These are phyloP conservation scores for Furcasterigmium sp. DNA, from an alignment of 2,329 filamentous ascomycete genomes.

Conservation along the genomic window DNA sequence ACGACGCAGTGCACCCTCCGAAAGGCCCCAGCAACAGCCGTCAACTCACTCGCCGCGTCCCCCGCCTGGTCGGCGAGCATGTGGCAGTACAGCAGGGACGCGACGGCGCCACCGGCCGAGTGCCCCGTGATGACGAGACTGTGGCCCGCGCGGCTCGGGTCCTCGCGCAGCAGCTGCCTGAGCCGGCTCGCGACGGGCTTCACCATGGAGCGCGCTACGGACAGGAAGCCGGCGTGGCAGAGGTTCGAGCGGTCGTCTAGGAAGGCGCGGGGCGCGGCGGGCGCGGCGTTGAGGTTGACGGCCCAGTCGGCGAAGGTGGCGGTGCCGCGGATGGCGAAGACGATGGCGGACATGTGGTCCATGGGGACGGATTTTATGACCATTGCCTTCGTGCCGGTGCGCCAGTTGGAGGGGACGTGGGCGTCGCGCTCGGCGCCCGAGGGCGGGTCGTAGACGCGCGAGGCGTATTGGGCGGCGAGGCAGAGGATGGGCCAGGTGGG, in stretches of 20 bases:
- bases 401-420: constrained; percentile 67
- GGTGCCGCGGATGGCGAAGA: constrained; percentile 79
- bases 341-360: constrained; percentile 71
- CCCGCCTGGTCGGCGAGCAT: constrained; percentile 58
- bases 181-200: constrained; percentile 66
- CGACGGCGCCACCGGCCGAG: constrained; percentile 80
- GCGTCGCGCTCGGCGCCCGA: constrained; percentile 58
- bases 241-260: constrained; percentile 73
- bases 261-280: constrained; percentile 61
- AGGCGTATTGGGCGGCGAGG: constrained; percentile 72
- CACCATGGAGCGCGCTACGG: constrained; percentile 71
- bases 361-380: constrained; percentile 75
- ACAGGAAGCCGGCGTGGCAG: constrained; percentile 77
- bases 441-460: constrained; percentile 66
- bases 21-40: constrained; percentile 63
- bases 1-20: constrained; percentile 78
- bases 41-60: constrained; percentile 61
- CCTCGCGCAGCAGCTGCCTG: constrained; percentile 64
- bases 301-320: constrained; percentile 82
- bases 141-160: constrained; percentile 59
- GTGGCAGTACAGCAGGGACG: constrained; percentile 73
- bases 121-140: constrained; percentile 82
- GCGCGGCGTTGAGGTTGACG: constrained; percentile 70
- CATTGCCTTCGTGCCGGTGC: constrained; percentile 76
- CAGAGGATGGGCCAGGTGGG: constrained; percentile 73